Base-by-base conservation (phyloP, 2,329 filamentous ascomycete genomes). In the Clarireedia sp. region DNA sequence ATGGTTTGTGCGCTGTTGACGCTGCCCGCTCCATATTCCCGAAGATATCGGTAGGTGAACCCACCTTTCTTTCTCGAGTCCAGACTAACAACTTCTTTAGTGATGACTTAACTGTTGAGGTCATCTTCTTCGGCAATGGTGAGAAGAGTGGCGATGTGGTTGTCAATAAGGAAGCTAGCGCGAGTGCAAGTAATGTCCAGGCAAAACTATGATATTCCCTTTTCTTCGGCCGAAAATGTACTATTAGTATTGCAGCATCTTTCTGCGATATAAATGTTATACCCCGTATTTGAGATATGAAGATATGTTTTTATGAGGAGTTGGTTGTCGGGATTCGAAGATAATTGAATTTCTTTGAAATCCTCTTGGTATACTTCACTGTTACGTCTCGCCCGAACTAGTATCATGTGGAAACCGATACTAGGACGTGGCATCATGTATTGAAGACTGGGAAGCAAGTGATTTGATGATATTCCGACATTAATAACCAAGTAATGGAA, bases 41-140 rank as follows among this genome's bases (percentile, higher is more conserved):
- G 94, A 67, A 79, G 94, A 67, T 99, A 97, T 69, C 83, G 92
- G 89, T 91, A 77, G 67, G 78, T 70, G 54, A 26, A n/a, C 19
- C 17, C 2, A 17, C 9, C 2, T n/a, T 16, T 46, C 40, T 45
- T 33, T 2, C 10, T n/a, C 2, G 4, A 44, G 44, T 48, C n/a
- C 17, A 56, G 36, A 37, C 59, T 63, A 48, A 63, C 41, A 50
- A 16, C 26, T 51, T 33, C 14, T 52, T 63, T 58, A 92, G 90
- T 63, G 94, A 99, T 69, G 94, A 99, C 69, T 75, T 99, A 60
- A 99, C 94, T 0, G 92, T 99, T 16, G 90, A 99, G 71, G 94
- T 99, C 59, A 95, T 99, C 67, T 99, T 99, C 79, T 99, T 99
- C 66, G 94, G 94, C 58, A 83, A 95, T 63, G 82, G 86, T 37